Evolutionary conservation across 1,284 basidiomycete genomes (phyloP).

Genomic region (Apiotrichum domesticum): DNA sequence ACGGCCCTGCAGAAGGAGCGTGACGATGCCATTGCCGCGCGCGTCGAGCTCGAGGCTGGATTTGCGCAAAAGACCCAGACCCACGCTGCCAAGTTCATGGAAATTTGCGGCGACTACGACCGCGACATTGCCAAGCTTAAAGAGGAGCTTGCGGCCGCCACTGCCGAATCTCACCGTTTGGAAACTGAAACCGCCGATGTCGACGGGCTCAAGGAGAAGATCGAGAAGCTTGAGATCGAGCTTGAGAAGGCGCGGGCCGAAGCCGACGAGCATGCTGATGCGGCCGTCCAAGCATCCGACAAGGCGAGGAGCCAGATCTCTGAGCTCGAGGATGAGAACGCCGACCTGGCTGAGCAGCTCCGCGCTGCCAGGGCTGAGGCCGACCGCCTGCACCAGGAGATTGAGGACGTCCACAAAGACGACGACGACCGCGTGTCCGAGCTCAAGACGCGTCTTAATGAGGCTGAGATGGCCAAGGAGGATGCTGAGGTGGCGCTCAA

Average conservation of each 20-base stretch:
- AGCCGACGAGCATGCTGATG: slow-evolving; percentile 8
- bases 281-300: neutral
- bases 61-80: slow-evolving; percentile 38
- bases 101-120: slow-evolving; percentile 37
- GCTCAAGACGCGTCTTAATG: slow-evolving; percentile 3
- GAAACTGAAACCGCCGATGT: neutral
- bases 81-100: slow-evolving; percentile 34
- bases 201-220: neutral
- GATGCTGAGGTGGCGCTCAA: slow-evolving; percentile 8
- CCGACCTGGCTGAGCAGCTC: slow-evolving; percentile 4
- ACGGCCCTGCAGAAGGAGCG: slow-evolving; percentile 14
- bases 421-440: neutral
- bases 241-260: slow-evolving; percentile 6
- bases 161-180: neutral
- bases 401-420: slow-evolving; percentile 7
- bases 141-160: slow-evolving; percentile 10
- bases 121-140: slow-evolving; percentile 28
- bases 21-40: slow-evolving; percentile 22
- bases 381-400: neutral
- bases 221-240: slow-evolving; percentile 10
- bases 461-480: slow-evolving; percentile 10
- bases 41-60: slow-evolving; percentile 21
- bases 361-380: neutral
- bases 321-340: slow-evolving; percentile 7
- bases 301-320: neutral